These are phyloP conservation scores for Hortaea sp. DNA, from an alignment of 2,329 filamentous ascomycete genomes.

Conservation along the genomic window DNA sequence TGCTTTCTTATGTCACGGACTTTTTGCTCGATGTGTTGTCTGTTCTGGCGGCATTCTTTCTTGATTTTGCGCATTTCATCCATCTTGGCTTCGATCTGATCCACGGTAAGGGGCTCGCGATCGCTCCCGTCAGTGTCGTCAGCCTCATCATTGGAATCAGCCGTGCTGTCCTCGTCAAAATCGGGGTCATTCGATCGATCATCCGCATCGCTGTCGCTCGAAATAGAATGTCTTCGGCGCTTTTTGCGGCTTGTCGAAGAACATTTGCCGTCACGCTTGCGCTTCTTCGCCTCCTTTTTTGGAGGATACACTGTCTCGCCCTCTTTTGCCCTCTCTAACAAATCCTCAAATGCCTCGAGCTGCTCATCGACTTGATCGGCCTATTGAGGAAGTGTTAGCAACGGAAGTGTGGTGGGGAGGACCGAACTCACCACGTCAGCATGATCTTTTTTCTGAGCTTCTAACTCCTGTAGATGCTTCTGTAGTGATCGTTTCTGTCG, in stretches of 20 bases:
- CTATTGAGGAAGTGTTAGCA: too few species aligned
- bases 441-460: slow-evolving; percentile 27
- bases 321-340: slow-evolving; percentile 28
- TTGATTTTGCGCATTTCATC: slow-evolving; percentile 33
- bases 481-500: slow-evolving; percentile 11
- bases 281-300: slow-evolving; percentile 27
- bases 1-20: slow-evolving; percentile 23
- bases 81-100: slow-evolving; percentile 34
- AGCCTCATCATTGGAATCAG: slow-evolving; percentile 12
- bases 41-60: slow-evolving; percentile 24
- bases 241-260: slow-evolving; percentile 2
- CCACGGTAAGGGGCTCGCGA: slow-evolving; percentile 29
- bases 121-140: slow-evolving; percentile 3
- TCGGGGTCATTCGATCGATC: slow-evolving; percentile 14
- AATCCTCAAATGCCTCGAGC: slow-evolving; percentile 36
- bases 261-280: slow-evolving; percentile 25
- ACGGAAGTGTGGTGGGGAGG: too few species aligned
- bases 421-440: slow-evolving; percentile 16
- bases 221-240: slow-evolving; percentile 6
- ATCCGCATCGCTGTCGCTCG: slow-evolving; percentile 15
- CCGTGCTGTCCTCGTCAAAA: not conserved
- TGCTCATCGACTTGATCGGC: slow-evolving; percentile 29
- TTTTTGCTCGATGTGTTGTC: slow-evolving; percentile 17
- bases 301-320: slow-evolving; percentile 33
- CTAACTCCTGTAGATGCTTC: slow-evolving; percentile 18